These are phyloP conservation scores for Gymnopus androsaceus DNA, from an alignment of 1,284 basidiomycete species.

Conservation along the genomic window DNA sequence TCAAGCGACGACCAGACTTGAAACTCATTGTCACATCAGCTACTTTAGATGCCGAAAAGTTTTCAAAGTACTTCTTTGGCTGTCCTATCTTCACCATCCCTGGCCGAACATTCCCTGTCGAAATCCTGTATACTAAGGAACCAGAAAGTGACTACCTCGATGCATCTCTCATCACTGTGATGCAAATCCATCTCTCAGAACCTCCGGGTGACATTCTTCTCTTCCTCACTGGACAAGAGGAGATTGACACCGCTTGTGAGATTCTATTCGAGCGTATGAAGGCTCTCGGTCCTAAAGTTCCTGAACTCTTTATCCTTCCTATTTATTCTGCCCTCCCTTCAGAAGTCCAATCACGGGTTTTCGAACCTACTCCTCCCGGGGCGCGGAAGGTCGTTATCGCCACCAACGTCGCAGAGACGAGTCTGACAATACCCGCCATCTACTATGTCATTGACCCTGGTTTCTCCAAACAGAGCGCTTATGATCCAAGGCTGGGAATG, in stretches of 20 bases:
- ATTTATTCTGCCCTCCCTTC: constrained; percentile 98
- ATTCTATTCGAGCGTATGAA: constrained; percentile 99
- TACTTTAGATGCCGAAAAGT: constrained; percentile 99
- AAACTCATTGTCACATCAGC: constrained; percentile 99
- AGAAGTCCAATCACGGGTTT: constrained; percentile 96
- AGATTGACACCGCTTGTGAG: constrained; percentile 97
- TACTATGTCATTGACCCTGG: constrained; percentile 99
- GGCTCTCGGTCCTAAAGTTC: constrained; percentile 94
- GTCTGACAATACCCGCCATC: constrained; percentile 96
- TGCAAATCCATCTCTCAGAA: constrained; percentile 99
- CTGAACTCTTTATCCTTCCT: constrained; percentile 94
- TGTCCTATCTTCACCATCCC: constrained; percentile 99
- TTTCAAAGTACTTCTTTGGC: constrained; percentile 97
- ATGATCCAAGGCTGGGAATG: constrained; percentile 97
- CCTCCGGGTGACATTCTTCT: constrained; percentile 95
- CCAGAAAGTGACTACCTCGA: constrained; percentile 99
- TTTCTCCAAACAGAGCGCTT: constrained; percentile 98
- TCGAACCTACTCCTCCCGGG: constrained; percentile 96
- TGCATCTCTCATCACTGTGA: constrained; percentile 96
- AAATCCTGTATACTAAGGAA: constrained; percentile 97
- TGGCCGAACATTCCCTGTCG: constrained; percentile 97
- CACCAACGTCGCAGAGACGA: constrained; percentile 99
- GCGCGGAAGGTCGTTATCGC: constrained; percentile 97
- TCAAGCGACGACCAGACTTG: constrained; percentile 91
- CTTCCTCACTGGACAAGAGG: constrained; percentile 98